phyloP scores from a whole-genome alignment of 1,284 basidiomycete genomes.

The Marasmius sp. region DNA sequence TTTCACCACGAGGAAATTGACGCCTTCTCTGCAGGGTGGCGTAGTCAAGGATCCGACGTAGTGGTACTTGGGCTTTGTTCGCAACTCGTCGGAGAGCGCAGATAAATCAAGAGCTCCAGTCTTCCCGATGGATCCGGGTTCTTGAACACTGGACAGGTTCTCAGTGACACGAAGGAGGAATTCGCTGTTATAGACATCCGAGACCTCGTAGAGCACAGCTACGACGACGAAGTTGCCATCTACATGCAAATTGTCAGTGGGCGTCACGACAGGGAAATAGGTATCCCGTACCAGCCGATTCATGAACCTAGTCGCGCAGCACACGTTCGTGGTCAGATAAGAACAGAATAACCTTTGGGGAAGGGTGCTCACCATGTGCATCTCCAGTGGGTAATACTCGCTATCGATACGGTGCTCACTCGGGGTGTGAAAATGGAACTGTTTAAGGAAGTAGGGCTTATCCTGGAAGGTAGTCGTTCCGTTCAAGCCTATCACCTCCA shows the following conservation, averaged over 20 bases:
- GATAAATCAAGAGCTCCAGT: slow-evolving; percentile 9
- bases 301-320: background rate
- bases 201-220: slow-evolving; percentile 1
- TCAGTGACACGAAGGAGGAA: background rate
- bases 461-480: slow-evolving; percentile 8
- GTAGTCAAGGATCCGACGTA: slow-evolving; percentile 11
- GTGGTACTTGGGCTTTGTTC: background rate
- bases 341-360: background rate
- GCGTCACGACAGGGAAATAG: background rate
- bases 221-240: slow-evolving; percentile 2
- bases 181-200: background rate
- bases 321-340: background rate
- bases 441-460: slow-evolving; percentile 6
- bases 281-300: background rate
- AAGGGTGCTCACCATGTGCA: slow-evolving; percentile 9
- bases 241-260: background rate
- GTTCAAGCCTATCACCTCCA: slow-evolving; percentile 3
- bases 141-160: background rate
- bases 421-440: slow-evolving; percentile 14
- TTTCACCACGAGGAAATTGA: slow-evolving; percentile 4
- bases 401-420: slow-evolving; percentile 10
- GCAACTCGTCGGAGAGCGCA: background rate
- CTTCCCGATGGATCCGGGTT: background rate
- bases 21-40: slow-evolving; percentile 9
- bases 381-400: slow-evolving; percentile 13